A percentile compares a stretch with the other conserved stretches of the same genome.
Evolutionary conservation across 2,329 filamentous ascomycete species (phyloP).

Genomic region (Exophiala sideris): DNA sequence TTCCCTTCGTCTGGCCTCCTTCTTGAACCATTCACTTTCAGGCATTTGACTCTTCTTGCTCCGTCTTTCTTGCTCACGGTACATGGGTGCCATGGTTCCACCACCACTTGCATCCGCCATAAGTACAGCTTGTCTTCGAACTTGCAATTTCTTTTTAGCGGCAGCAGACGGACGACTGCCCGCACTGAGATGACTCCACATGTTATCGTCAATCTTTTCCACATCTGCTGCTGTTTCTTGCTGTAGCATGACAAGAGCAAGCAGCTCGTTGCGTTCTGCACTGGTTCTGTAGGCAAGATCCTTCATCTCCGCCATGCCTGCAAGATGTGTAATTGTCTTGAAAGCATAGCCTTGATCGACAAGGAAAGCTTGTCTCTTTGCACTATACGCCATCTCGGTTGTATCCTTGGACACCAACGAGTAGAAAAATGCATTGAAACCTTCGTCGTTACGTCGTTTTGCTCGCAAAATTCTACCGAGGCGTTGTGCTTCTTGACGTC

Average conservation of each 20-base stretch:
- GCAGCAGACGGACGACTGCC: conserved; percentile 26
- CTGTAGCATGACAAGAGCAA: conserved; percentile 85
- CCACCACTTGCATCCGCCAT: conserved; percentile 84
- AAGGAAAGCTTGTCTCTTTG: conserved; percentile 92
- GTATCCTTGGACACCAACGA: conserved; percentile 96
- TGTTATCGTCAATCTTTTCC: conserved; percentile 65
- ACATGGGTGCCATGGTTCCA: conserved; percentile 81
- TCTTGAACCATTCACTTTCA: conserved; percentile 63
- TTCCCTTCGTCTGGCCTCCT: conserved; percentile 60
- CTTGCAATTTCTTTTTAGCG: conserved; percentile 33
- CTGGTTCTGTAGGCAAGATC: conserved; percentile 76
- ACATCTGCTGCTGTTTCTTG: conserved; percentile 71
- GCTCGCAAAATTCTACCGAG: conserved; percentile 90
- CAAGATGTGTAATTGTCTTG: conserved; percentile 95
- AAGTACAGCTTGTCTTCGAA: conserved; percentile 76
- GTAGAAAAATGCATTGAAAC: conserved; percentile 99
- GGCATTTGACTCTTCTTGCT: conserved; percentile 60
- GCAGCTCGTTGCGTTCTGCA: conserved; percentile 75
- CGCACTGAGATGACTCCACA: conserved; percentile 58
- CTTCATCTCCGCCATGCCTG: conserved; percentile 81
- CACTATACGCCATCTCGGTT: conserved; percentile 95
- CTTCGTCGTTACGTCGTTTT: conserved; percentile 93
- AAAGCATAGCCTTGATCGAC: conserved; percentile 98
- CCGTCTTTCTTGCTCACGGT: conserved; percentile 76
- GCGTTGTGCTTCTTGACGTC: conserved; percentile 92